Evolutionary conservation across 2,329 filamentous ascomycete species (phyloP), one percentile per base, ranked within the genome.

Genomic region (Conoideocrella luteorostrata): DNA sequence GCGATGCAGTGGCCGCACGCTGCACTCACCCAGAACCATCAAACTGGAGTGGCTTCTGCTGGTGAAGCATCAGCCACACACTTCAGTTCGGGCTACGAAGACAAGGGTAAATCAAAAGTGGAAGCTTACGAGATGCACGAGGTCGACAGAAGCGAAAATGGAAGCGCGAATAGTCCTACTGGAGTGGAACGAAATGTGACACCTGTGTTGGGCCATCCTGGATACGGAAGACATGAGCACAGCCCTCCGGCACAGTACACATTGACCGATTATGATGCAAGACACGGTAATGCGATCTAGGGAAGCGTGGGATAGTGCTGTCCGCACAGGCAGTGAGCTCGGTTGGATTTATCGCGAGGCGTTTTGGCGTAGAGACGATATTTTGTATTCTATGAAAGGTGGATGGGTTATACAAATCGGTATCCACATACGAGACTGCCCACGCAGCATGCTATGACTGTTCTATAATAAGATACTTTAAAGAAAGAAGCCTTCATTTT

Each of bases 121-220:
- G 71, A 75, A 47, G 61, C 63, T 4, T 77, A 74, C 42, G 75
- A 78, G 60, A 58, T 77, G 55, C 63, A 69, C 23, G 62, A 70
- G 43, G 71, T 51, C 9, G 46, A 49, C 15, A 33, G 35, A 10
- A 35, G 43, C 15, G 45, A 39, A 12, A 32, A 22, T 1, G 62
- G 70, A 24, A 58, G 56, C 35, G 36, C 45, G 15, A 43, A 39
- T 20, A 48, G 41, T 6, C 7, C 32, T 9, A 10, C 51, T 52
- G 37, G 54, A 57, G 5, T 41, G 46, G 39, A 37, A 56, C 40
- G 47, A 67, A 39, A n/a, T n/a, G n/a, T n/a, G n/a, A 61, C 70
- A 4, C 71, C 73, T 0, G 57, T 69, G 20, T 55, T 75, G 32
- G 61, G 62, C 20, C 72, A 75, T 40, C 72, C 72, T 0, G 72